Conservation (phyloP, 257 asterid species). For the Przewalskia tangutica region DNA sequence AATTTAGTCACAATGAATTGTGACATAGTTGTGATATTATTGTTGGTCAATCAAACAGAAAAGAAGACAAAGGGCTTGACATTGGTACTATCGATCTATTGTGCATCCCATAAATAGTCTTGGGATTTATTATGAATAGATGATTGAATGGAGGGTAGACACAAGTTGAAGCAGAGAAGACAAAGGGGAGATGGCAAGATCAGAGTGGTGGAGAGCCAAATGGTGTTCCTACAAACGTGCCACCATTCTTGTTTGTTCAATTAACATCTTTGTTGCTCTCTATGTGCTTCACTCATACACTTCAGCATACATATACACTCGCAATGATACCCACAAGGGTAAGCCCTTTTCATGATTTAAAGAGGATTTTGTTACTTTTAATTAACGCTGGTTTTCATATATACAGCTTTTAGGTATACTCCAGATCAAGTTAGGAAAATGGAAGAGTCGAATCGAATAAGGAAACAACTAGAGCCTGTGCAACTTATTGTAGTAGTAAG, state of each 20-base stretch:
- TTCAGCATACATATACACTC: slow-evolving; percentile 57
- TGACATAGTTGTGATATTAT: not conserved
- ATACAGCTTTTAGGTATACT: slow-evolving; percentile 55
- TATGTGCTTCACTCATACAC: slow-evolving; percentile 64
- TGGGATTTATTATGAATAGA: not conserved
- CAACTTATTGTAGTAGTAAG: slow-evolving; percentile 74
- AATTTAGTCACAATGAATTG: too few species aligned
- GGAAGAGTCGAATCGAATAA: slow-evolving; percentile 70
- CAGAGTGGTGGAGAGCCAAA: slow-evolving; percentile 49
- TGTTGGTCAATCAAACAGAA: not conserved
- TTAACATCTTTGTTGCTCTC: slow-evolving; percentile 72
- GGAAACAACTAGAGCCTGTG: slow-evolving; percentile 63
- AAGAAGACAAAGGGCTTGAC: not conserved
- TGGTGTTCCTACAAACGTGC: slow-evolving; percentile 78
- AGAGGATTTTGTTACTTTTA: not conserved
- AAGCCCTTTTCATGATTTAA: slow-evolving; percentile 3
- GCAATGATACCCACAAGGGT: slow-evolving; percentile 38
- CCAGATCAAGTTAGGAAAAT: slow-evolving; percentile 60
- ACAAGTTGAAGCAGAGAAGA: slow-evolving; percentile 9
- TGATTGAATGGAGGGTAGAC: too few species aligned
- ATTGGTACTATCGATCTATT: slow-evolving; percentile 15
- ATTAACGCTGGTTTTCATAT: not conserved
- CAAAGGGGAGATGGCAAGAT: slow-evolving; percentile 56
- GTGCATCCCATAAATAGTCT: not conserved
- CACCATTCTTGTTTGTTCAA: slow-evolving; percentile 53